A percentile compares a stretch with the other conserved stretches of the same genome.
phyloP scores from a whole-genome alignment of 148 eudicot species.

The Amaranthus cruentus region DNA sequence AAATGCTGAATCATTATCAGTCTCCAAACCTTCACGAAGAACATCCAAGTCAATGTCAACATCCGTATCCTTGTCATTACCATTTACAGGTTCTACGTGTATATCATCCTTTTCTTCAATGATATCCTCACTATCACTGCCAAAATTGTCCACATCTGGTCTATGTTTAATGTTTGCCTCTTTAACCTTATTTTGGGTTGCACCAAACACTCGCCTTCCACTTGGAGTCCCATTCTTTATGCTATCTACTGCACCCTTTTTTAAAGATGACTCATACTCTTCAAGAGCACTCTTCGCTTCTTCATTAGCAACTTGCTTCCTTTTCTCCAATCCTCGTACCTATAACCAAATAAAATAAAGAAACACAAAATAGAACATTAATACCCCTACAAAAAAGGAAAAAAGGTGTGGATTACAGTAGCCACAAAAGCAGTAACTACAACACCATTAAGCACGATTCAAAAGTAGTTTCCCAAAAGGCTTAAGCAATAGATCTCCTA shows the following conservation, averaged over 20 bases:
- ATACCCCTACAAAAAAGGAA: neutral
- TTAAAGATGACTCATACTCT: conserved; percentile 62
- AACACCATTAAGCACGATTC: neutral
- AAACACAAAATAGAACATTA: neutral
- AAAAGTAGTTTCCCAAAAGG: neutral
- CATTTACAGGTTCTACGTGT: conserved; percentile 20
- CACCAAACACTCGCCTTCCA: conserved; percentile 89
- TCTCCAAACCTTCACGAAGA: conserved; percentile 69
- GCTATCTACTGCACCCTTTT: conserved; percentile 32
- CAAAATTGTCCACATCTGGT: conserved; percentile 49
- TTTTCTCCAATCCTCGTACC: conserved; percentile 81
- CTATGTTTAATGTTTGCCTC: conserved; percentile 32
- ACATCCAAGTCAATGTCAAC: conserved; percentile 52
- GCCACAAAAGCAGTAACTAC: neutral
- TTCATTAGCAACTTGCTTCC: conserved; percentile 68
- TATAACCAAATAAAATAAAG: conserved; percentile 26
- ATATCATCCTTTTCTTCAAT: conserved; percentile 41
- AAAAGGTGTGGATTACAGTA: neutral
- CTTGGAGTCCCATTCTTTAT: conserved; percentile 31
- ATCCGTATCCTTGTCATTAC: conserved; percentile 35
- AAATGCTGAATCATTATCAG: conserved; percentile 46
- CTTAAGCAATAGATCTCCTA: neutral
- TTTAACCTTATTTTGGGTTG: conserved; percentile 35
- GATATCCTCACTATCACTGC: conserved; percentile 76
- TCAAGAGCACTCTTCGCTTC: conserved; percentile 81